Conservation (phyloP, 768 basidiomycete genomes). For the Suillus clintonianus region DNA sequence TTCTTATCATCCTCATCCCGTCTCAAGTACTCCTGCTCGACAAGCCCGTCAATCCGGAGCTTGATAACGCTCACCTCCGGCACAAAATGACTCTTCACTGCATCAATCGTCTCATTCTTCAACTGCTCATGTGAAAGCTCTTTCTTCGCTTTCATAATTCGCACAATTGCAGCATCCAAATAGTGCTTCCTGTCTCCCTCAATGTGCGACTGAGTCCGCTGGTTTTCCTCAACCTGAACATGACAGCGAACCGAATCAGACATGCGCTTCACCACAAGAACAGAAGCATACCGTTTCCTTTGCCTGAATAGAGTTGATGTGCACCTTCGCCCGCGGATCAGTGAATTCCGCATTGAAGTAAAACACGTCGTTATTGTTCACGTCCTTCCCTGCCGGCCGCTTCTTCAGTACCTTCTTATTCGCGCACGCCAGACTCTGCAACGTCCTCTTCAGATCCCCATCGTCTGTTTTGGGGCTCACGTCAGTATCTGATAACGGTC, state of each 20-base stretch:
- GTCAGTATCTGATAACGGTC: not conserved
- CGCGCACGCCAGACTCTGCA: constrained; percentile 92
- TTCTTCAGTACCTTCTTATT: constrained; percentile 89
- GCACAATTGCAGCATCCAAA: constrained; percentile 93
- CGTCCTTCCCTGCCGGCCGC: constrained; percentile 73
- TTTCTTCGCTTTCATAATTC: constrained; percentile 94
- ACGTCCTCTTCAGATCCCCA: constrained; percentile 72
- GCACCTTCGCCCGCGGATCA: constrained; percentile 75
- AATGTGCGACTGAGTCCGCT: constrained; percentile 78
- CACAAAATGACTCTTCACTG: constrained; percentile 85
- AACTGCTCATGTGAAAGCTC: constrained; percentile 78
- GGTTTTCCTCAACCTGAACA: constrained; percentile 80
- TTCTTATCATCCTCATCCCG: constrained; percentile 73
- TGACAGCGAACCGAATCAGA: not conserved
- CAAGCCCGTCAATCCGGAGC: constrained; percentile 75
- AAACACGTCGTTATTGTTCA: constrained; percentile 81
- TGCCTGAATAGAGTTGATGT: constrained; percentile 95
- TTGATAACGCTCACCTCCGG: constrained; percentile 88
- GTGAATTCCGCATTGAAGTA: constrained; percentile 81
- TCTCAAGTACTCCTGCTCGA: constrained; percentile 85
- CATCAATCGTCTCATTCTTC: constrained; percentile 80
- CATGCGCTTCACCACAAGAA: not conserved
- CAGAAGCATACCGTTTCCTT: constrained; percentile 75
- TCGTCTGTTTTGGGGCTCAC: constrained; percentile 48
- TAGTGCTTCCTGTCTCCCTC: constrained; percentile 85